Evolutionary conservation across 148 eudicot species (phyloP).

Genomic region (Vaccinium corymbosum): DNA sequence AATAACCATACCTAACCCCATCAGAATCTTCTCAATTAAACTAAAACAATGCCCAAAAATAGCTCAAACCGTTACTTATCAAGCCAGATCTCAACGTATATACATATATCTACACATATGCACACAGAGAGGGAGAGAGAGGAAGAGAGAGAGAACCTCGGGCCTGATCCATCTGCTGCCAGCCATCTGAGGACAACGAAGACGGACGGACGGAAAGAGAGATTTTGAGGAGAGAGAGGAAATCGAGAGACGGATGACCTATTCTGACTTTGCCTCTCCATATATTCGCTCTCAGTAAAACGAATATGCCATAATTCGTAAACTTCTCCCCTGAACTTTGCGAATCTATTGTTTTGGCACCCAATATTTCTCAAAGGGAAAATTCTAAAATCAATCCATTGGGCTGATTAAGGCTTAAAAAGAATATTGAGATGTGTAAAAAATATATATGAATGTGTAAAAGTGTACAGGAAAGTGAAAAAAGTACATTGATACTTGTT

Average conservation of each 20-base stretch:
- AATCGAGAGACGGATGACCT: not conserved
- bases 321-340: not conserved
- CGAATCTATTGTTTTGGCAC: not conserved
- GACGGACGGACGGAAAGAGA: not conserved
- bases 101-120: not conserved
- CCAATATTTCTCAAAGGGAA: not conserved
- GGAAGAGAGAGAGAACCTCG: slow-evolving; percentile 40
- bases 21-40: slow-evolving; percentile 21
- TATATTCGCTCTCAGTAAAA: not conserved
- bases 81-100: not conserved
- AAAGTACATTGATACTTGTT: no score
- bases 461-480: no score
- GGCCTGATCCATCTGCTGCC: slow-evolving; percentile 71
- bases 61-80: not conserved
- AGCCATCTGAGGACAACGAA: slow-evolving; percentile 2
- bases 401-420: no score
- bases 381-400: no score
- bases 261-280: not conserved
- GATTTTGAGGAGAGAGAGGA: not conserved
- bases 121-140: not conserved
- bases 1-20: slow-evolving; percentile 8
- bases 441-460: no score
- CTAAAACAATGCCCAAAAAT: not conserved
- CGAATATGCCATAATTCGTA: not conserved
- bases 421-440: no score